A percentile compares a stretch with the other conserved stretches of the same genome.
These are phyloP conservation scores for Apostasia ramifera DNA, from an alignment of 106 monocot species.

Conservation along the genomic window DNA sequence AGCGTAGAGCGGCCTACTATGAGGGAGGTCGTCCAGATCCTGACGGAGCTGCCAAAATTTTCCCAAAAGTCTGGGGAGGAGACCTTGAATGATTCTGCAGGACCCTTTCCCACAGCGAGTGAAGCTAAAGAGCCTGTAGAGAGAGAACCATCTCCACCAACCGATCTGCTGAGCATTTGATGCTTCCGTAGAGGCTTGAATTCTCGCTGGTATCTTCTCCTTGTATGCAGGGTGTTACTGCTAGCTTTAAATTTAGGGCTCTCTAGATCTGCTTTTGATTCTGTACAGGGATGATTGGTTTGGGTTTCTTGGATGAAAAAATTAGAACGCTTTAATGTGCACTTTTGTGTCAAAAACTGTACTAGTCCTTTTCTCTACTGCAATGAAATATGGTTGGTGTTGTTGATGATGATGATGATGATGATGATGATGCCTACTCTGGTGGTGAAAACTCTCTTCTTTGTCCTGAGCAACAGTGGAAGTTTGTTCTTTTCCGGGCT, in stretches of 20 bases:
- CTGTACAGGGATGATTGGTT: neutral
- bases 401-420: too few relatives aligned
- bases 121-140: constrained; percentile 2
- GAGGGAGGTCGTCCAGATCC: constrained; percentile 92
- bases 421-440: too few relatives aligned
- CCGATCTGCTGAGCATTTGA: constrained; percentile 36
- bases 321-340: too few relatives aligned
- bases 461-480: neutral
- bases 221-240: neutral
- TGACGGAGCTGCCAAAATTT: constrained; percentile 47
- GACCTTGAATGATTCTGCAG: neutral
- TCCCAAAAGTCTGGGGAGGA: neutral
- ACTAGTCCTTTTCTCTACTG: too few relatives aligned
- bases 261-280: neutral
- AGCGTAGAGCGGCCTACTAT: constrained; percentile 79
- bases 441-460: neutral
- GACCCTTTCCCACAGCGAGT: neutral
- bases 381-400: too few relatives aligned
- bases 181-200: neutral
- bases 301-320: neutral
- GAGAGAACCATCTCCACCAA: constrained; percentile 8
- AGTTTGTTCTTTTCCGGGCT: neutral
- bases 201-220: neutral
- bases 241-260: neutral
- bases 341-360: too few relatives aligned